These are phyloP conservation scores for Backusella morwellensis DNA, from an alignment of 192 early-diverging fungal species.

Conservation along the genomic window DNA sequence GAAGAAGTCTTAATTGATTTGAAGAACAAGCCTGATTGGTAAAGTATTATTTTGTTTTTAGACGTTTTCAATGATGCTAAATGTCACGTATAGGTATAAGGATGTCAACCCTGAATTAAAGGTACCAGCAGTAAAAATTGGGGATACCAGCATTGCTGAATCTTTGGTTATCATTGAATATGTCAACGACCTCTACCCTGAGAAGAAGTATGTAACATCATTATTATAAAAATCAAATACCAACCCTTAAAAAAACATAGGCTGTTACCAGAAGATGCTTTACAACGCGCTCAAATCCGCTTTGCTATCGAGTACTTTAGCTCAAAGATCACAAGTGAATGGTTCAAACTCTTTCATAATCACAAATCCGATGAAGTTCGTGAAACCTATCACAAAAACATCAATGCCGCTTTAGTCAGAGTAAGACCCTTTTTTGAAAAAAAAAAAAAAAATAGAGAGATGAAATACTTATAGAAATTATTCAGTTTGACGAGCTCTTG, in stretches of 20 bases:
- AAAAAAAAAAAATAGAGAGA: no score
- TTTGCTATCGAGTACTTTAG: constrained; percentile 45
- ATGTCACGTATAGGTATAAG: constrained; percentile 32
- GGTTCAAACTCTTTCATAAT: constrained; percentile 28
- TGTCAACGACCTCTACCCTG: constrained; percentile 58
- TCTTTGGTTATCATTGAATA: constrained; percentile 66
- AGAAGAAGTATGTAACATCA: constrained; percentile 38
- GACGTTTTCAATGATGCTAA: background rate
- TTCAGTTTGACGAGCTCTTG: constrained; percentile 40
- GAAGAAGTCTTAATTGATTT: constrained; percentile 63
- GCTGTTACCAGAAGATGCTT: constrained; percentile 40
- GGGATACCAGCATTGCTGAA: constrained; percentile 59
- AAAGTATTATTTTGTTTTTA: background rate
- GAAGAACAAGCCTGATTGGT: constrained; percentile 62
- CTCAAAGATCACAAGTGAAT: constrained; percentile 18
- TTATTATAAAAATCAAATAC: no score
- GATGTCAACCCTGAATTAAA: constrained; percentile 68
- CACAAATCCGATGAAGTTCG: constrained; percentile 17
- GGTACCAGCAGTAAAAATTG: constrained; percentile 60
- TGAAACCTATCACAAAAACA: constrained; percentile 24
- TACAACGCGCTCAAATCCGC: constrained; percentile 41
- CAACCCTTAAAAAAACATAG: constrained; percentile 10
- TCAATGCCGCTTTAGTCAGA: constrained; percentile 18
- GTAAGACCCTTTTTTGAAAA: constrained; percentile 12
- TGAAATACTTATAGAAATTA: background rate